Base-by-base conservation (phyloP, 345 rosid species). In the Arabis hirsuta region DNA sequence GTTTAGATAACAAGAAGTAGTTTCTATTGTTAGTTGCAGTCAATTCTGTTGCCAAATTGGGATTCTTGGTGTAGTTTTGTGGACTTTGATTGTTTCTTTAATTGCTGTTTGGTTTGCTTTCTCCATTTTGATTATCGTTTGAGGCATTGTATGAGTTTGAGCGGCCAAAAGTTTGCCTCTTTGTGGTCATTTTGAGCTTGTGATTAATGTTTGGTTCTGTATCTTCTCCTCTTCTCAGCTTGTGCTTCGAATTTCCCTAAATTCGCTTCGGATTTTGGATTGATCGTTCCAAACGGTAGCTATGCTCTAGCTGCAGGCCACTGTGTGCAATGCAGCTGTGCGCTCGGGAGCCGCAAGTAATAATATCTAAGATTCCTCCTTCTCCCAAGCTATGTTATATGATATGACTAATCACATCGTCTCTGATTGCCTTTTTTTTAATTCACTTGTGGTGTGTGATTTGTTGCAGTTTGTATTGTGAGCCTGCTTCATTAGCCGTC, bases 311-410 rank as follows among this genome's bases (percentile, higher is more conserved):
- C 95, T 38, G 97, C 97, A 14, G 91, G 99, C 13, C 97, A 95
- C 63, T 95, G 99, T 44, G 96, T 95, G 65, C 97, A 95, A 74
- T 95, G 99, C 81, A 91, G 97, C 55, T 95, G 99, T 3, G 96
- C 93, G 1, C 96, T 90, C 2, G 96, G 89, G 70, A 90, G 82
- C 74, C 96, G 79, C 81, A 85, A 86, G 99, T 95, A 87, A 84
- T 88, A 80, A 80, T 26, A 27, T 55, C 9, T 0, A 55, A 26
- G 41, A 67, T 26, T 8, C 26, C 34, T 52, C 8, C 10, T 50
- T 34, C 8, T 62, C 14, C 36, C 3, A 14, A 32, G 20, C 27
- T 22, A 4, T 65, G 45, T 73, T 52, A 45, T 2, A 19, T 34
- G 19, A 44, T 29, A 19, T 60, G 9, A n/a, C 12, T 36, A 11